Base-by-base conservation (phyloP, 164 flowering plant species). In the Dillenia turbinata region DNA sequence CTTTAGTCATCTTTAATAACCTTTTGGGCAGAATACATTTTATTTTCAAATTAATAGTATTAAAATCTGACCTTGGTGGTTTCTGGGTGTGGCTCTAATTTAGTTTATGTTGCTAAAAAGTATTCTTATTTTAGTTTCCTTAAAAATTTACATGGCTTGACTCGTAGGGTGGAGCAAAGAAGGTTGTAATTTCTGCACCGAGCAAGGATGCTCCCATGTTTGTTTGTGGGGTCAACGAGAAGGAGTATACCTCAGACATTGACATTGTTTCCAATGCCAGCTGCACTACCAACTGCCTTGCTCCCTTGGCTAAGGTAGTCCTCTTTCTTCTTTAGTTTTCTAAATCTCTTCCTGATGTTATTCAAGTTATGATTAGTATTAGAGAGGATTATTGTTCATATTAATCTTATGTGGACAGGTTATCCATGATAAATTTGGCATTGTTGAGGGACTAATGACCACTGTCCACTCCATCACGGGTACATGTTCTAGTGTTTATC, bases 381-480 rank as follows among this genome's bases (percentile, higher is more conserved):
- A 2, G 5, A 26, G 5, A 26, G 2, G 33, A 26, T 26, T 5
- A 1, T 26, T 3, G 3, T 2, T 26, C 33, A 26, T 12, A n/a
- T 48, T 12, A 33, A 47, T 2, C n/a, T 15, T 24, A 51, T 17
- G 5, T 55, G 16, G 47, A 17, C 60, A 71, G 74, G 67, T 71
- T 13, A 71, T 71, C 56, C 16, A 71, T 49, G 71, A 71, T 52
- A 71, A 19, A 44, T 71, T 26, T 26, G 33, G 33, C 33, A 26
- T 26, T 5, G 33, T 26, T 26, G 33, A 26, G 33, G 33, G 33
- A 66, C 57, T 71, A 46, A 71, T 71, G 75, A 71, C 75, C 49
- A 71, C 75, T 49, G 75, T 71, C 60, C 75, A 71, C 51, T 51
- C 75, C 51, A 67, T 67, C 26, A 71, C 75, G 40, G 75, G 75